Percentiles rank a stretch among this genome's conserved stretches.
These are phyloP conservation scores for Massarina eburnea DNA, from an alignment of 2,329 filamentous ascomycete genomes.

Conservation along the genomic window DNA sequence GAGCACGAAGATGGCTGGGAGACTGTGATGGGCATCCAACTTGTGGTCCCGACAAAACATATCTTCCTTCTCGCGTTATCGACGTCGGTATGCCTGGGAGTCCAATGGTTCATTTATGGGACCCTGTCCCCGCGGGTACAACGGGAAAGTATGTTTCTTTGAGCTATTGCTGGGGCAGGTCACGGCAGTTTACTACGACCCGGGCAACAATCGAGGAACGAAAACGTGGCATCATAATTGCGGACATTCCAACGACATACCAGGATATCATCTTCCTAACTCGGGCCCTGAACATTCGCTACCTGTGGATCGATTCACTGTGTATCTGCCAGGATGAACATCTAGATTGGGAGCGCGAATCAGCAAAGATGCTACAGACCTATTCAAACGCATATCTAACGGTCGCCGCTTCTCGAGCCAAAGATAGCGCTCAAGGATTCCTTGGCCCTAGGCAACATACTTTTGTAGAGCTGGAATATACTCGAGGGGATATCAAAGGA, in stretches of 20 bases:
- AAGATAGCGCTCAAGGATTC: conserved; percentile 7
- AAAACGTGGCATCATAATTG: conserved; percentile 4
- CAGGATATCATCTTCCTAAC: conserved; percentile 11
- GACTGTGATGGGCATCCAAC: conserved; percentile 6
- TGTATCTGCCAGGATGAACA: conserved; percentile 16
- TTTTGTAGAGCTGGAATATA: conserved; percentile 6
- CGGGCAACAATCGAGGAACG: conserved; percentile 4
- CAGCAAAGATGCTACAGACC: conserved; percentile 16
- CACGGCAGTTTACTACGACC: conserved; percentile 6
- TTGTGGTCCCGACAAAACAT: conserved; percentile 1
- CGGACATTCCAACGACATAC: conserved; percentile 7
- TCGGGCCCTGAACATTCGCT: conserved; percentile 11
- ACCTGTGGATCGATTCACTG: conserved; percentile 20
- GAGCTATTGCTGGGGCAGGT: conserved; percentile 12
- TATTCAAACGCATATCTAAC: conserved; percentile 16
- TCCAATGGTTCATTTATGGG: conserved; percentile 6
- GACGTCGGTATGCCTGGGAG: conserved; percentile 5
- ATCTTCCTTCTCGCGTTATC: conserved; percentile 8
- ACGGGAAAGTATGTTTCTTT: conserved; percentile 8
- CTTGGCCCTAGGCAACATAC: background rate
- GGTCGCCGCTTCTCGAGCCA: conserved; percentile 10
- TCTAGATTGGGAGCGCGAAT: conserved; percentile 18
- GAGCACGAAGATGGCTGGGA: conserved; percentile 4
- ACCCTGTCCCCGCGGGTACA: conserved; percentile 6
- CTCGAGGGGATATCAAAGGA: conserved; percentile 1